Conservation (phyloP, 1,284 basidiomycete genomes). For the Ceratobasidium sp. region DNA sequence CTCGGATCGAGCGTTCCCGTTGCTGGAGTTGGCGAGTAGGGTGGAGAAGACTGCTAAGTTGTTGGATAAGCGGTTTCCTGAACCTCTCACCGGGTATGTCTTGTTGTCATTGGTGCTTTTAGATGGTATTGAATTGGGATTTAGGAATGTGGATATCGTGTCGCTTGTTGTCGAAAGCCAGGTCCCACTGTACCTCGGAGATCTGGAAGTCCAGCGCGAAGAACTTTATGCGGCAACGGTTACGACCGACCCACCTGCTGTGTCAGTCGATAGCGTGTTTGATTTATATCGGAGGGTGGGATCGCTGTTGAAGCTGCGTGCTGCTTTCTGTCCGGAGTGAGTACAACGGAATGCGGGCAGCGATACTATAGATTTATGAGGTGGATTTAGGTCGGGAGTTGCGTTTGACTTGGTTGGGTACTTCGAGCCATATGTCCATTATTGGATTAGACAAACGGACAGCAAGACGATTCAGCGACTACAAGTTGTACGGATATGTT, state of each 20-base stretch:
- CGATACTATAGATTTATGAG: slow-evolving; percentile 27
- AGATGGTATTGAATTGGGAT: slow-evolving; percentile 1
- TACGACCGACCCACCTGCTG: slow-evolving; percentile 81
- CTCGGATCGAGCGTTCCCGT: slow-evolving; percentile 78
- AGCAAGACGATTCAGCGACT: slow-evolving; percentile 96
- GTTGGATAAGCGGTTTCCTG: slow-evolving; percentile 87
- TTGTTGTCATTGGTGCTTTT: slow-evolving; percentile 1
- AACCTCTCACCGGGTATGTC: slow-evolving; percentile 82
- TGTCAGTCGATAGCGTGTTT: slow-evolving; percentile 91
- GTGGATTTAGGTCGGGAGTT: slow-evolving; percentile 63
- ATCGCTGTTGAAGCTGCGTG: slow-evolving; percentile 80
- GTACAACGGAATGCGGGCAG: slow-evolving; percentile 52
- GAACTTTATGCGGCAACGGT: slow-evolving; percentile 81
- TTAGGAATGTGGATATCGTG: slow-evolving; percentile 82
- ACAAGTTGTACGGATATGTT: slow-evolving; percentile 78
- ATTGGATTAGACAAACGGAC: slow-evolving; percentile 93
- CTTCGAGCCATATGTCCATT: slow-evolving; percentile 90
- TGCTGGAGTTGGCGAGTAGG: slow-evolving; percentile 88
- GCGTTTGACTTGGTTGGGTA: slow-evolving; percentile 79
- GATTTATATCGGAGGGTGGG: slow-evolving; percentile 84
- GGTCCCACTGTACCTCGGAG: slow-evolving; percentile 81
- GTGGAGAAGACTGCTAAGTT: slow-evolving; percentile 88
- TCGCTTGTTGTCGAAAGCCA: slow-evolving; percentile 80
- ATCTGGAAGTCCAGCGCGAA: slow-evolving; percentile 79
- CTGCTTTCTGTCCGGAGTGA: slow-evolving; percentile 84